Evolutionary conservation across 371 early-diverging fungal genomes (phyloP).

Genomic region (Entomophthora muscae): DNA sequence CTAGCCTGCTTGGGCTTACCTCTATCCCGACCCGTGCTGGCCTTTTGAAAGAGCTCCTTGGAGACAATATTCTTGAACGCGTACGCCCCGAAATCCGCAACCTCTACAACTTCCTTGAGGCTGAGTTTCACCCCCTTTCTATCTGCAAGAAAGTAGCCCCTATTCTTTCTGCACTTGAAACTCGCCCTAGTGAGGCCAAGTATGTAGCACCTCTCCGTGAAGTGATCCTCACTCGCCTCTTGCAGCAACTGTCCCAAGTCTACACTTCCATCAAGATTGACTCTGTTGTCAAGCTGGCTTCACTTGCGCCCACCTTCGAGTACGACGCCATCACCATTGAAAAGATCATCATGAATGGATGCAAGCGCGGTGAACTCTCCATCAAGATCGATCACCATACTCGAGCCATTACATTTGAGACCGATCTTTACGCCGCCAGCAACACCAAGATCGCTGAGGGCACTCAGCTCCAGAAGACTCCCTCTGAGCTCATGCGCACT

Average conservation of each 20-base stretch:
- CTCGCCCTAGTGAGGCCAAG: constrained; percentile 53
- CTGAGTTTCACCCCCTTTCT: constrained; percentile 93
- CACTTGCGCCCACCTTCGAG: constrained; percentile 71
- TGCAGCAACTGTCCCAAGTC: constrained; percentile 92
- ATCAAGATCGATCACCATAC: constrained; percentile 88
- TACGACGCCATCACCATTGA: constrained; percentile 78
- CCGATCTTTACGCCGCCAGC: constrained; percentile 54
- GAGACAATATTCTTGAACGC: constrained; percentile 65
- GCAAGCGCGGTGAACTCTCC: constrained; percentile 84
- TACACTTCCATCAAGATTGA: constrained; percentile 92
- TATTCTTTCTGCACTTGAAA: constrained; percentile 48
- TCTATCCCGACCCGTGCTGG: constrained; percentile 76
- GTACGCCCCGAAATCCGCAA: constrained; percentile 81
- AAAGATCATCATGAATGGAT: constrained; percentile 93
- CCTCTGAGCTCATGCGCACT: constrained; percentile 70
- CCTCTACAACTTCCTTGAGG: constrained; percentile 85
- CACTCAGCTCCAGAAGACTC: constrained; percentile 69
- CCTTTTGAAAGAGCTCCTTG: constrained; percentile 63
- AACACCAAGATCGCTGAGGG: constrained; percentile 49
- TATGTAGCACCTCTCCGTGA: constrained; percentile 87
- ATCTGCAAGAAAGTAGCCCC: constrained; percentile 91
- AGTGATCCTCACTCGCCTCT: constrained; percentile 82
- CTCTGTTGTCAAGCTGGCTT: constrained; percentile 68
- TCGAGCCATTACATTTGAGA: constrained; percentile 79
- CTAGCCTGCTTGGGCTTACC: constrained; percentile 68